Percentiles rank a stretch among this genome's conserved stretches.
Evolutionary conservation across 2,329 filamentous ascomycete genomes (phyloP).

Genomic region (Botrytis pseudocinerea): DNA sequence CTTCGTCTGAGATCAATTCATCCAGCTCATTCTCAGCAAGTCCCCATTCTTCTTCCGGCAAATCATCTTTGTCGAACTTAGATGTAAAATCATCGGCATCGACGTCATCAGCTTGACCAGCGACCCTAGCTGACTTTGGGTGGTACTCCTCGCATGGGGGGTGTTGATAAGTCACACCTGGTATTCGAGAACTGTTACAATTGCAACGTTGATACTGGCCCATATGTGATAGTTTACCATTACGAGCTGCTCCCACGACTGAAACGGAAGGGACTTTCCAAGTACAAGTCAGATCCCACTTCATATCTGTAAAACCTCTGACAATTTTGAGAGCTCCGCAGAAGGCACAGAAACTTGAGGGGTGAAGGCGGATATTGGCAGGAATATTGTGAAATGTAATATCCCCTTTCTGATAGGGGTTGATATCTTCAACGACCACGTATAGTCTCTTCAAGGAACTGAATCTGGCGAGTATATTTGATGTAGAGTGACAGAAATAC

Average conservation of each 20-base stretch:
- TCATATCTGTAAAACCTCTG: background rate
- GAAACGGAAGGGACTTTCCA: background rate
- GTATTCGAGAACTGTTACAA: background rate
- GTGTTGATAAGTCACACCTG: background rate
- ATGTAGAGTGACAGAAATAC: background rate
- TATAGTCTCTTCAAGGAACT: background rate
- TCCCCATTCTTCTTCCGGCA: background rate
- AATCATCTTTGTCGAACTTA: background rate
- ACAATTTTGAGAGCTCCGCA: background rate
- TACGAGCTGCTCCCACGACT: background rate
- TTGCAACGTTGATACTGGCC: background rate
- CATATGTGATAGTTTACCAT: background rate
- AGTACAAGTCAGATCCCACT: background rate
- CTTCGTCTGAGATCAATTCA: background rate
- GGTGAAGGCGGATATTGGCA: background rate
- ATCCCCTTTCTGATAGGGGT: slow-evolving; percentile 1
- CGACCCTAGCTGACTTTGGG: no score
- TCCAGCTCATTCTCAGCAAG: background rate
- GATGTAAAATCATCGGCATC: background rate
- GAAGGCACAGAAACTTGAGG: background rate
- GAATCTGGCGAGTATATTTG: background rate
- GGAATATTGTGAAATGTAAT: background rate
- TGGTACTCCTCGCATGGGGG: background rate
- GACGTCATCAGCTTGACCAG: no score
- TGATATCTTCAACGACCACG: slow-evolving; percentile 13